Percentiles rank a stretch among this genome's conserved stretches.
phyloP scores from a whole-genome alignment of 2,329 filamentous ascomycete species.

The Helotiales sp. region DNA sequence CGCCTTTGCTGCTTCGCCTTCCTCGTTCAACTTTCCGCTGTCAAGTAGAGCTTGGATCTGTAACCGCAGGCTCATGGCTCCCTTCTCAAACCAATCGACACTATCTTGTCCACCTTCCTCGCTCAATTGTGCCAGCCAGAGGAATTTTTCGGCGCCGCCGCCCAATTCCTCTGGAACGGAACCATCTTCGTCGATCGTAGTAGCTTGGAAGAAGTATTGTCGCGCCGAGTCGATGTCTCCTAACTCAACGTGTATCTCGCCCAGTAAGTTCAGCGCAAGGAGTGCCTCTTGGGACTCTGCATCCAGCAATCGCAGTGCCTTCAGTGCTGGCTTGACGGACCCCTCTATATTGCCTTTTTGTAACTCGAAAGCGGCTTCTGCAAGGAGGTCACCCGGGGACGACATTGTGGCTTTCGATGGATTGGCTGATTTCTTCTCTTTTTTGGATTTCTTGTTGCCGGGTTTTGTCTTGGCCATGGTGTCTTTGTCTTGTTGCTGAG shows the following conservation, averaged over 20 bases:
- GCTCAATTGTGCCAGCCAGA: constrained; percentile 91
- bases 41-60: constrained; percentile 70
- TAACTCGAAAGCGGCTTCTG: constrained; percentile 38
- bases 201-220: constrained; percentile 73
- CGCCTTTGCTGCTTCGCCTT: constrained; percentile 52
- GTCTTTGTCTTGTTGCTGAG: background rate
- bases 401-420: constrained; percentile 32
- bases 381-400: constrained; percentile 35
- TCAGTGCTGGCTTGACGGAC: constrained; percentile 39
- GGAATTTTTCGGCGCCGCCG: constrained; percentile 89
- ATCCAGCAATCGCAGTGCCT: constrained; percentile 37
- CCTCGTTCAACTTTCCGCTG: constrained; percentile 49
- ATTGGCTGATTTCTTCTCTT: constrained; percentile 37
- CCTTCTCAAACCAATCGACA: constrained; percentile 70
- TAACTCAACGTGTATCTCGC: constrained; percentile 47
- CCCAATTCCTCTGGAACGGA: constrained; percentile 70
- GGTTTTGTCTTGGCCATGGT: constrained; percentile 45
- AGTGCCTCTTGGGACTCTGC: constrained; percentile 37
- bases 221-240: constrained; percentile 78
- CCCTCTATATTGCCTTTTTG: constrained; percentile 43
- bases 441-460: constrained; percentile 39
- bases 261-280: constrained; percentile 42
- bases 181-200: constrained; percentile 78
- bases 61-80: constrained; percentile 72
- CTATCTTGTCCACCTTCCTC: constrained; percentile 70